A percentile compares a stretch with the other conserved stretches of the same genome.
phyloP scores from a whole-genome alignment of 176 grass and related monocot genomes.

The Oryza brachyantha region DNA sequence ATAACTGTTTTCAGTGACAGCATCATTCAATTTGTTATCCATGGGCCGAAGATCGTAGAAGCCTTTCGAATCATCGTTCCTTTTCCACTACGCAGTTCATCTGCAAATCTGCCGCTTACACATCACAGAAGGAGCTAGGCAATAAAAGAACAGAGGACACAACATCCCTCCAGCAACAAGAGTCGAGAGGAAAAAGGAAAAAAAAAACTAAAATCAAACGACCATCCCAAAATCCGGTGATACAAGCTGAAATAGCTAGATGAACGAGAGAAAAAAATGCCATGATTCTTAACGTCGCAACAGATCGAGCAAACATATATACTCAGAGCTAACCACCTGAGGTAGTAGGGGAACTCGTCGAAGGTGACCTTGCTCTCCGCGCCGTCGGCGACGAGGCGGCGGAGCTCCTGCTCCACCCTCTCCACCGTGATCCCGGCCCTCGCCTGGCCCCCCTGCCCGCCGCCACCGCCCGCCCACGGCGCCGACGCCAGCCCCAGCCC shows the following conservation, averaged over 20 bases:
- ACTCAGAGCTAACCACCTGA: constrained; percentile 49
- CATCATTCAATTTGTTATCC: neutral
- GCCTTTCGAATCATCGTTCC: neutral
- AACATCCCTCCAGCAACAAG: neutral
- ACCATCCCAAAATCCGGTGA: neutral
- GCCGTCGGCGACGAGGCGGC: constrained; percentile 52
- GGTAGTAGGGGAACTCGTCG: constrained; percentile 89
- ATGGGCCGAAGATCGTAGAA: neutral
- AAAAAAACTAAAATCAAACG: no score
- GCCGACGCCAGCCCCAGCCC: constrained; percentile 74
- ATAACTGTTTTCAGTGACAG: neutral
- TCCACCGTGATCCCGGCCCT: constrained; percentile 57
- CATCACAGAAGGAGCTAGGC: neutral
- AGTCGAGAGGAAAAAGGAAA: neutral
- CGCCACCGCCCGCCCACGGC: constrained; percentile 28
- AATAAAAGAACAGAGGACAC: neutral
- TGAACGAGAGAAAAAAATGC: neutral
- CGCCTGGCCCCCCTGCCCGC: neutral
- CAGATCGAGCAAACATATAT: neutral
- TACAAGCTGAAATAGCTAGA: neutral
- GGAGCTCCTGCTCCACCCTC: constrained; percentile 69
- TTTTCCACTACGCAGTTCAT: neutral
- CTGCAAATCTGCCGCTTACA: neutral
- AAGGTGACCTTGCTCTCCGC: constrained; percentile 72
- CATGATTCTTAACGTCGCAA: neutral